phyloP scores from a whole-genome alignment of 73 alveolate species.

The Uronychia binucleata region DNA sequence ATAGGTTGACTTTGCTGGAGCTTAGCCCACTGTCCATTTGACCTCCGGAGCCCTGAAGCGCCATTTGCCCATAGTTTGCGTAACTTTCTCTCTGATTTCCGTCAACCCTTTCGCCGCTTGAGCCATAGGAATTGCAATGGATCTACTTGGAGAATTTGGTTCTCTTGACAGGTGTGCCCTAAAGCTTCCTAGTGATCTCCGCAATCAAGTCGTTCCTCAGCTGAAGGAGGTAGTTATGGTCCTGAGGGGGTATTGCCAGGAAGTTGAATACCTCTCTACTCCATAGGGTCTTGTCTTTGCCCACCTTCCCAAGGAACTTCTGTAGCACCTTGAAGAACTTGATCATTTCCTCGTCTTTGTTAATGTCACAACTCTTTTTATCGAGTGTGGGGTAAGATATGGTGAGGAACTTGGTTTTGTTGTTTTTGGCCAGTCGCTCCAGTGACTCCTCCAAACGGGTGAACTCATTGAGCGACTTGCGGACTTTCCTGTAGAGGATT shows the following conservation, averaged over 20 bases:
- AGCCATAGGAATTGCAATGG: neutral
- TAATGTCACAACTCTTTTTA: too few relatives aligned
- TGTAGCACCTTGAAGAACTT: neutral
- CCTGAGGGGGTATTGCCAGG: neutral
- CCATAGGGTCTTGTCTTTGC: neutral
- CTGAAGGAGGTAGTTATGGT: neutral
- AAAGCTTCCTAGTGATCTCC: neutral
- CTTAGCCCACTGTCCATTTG: neutral
- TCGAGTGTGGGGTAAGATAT: neutral
- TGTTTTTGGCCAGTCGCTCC: neutral
- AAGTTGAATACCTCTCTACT: neutral
- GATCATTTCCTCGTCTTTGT: neutral
- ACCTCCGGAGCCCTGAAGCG: neutral
- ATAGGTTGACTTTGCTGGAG: neutral
- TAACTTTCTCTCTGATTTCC: too few relatives aligned
- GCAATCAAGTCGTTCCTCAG: neutral
- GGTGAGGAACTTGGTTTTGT: neutral
- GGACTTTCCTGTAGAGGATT: neutral
- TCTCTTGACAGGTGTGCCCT: neutral
- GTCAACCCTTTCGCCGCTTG: neutral
- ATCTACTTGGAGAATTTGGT: neutral
- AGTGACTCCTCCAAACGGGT: neutral
- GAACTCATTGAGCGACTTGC: neutral
- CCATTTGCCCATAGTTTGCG: neutral
- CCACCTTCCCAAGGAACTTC: neutral